Base-by-base conservation (phyloP, 148 eudicot species). In the Linanthus parryae region DNA sequence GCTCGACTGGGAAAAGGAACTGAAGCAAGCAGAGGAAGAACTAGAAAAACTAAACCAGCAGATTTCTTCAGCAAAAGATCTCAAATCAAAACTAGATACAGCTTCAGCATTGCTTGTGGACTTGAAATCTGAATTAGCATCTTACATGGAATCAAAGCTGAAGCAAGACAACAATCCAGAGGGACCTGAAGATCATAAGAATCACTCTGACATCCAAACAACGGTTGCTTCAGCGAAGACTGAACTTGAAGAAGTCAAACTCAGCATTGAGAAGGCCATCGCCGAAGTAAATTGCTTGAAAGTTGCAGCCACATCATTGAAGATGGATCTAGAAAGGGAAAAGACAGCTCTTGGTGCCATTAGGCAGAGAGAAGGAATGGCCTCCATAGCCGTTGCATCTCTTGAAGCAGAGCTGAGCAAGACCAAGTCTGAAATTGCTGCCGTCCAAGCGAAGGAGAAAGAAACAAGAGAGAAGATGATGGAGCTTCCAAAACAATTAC, bases 291-390 rank as follows among this genome's bases (percentile, higher is more conserved):
- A 66, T 43, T 65, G 57, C 47, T 63, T 92, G 52, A 88, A 84
- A 71, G 64, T 67, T 43, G 88, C 88, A 0, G 79, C 94, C 36
- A 66, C 64, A 11, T 79, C 96, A 16, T 59, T 92, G 48, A 77
- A 88, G 58, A 19, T 69, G 0, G 91, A 88, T 59, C 72, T 92
- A 8, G 99, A 92, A 29, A 73, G 56, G 7, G 96, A 91, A 41
- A 81, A 82, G 54, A 33, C 62, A 7, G 83, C 77, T 31, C 76
- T 87, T 0, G 57, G 71, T 19, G 50, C 67, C 40, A 68, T 91
- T n/a, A 78, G 62, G 61, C 90, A 87, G 59, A 71, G 88, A 54
- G 94, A 92, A 73, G 96, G 94, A 7, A 87, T 81, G 88, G 98
- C 94, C 7, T 72, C 81, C 2, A 66, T 80, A 53, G 76, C 85